A percentile compares a stretch with the other conserved stretches of the same genome.
Conservation (phyloP, 2,329 filamentous ascomycete genomes). For the Neocucurbitaria cava region DNA sequence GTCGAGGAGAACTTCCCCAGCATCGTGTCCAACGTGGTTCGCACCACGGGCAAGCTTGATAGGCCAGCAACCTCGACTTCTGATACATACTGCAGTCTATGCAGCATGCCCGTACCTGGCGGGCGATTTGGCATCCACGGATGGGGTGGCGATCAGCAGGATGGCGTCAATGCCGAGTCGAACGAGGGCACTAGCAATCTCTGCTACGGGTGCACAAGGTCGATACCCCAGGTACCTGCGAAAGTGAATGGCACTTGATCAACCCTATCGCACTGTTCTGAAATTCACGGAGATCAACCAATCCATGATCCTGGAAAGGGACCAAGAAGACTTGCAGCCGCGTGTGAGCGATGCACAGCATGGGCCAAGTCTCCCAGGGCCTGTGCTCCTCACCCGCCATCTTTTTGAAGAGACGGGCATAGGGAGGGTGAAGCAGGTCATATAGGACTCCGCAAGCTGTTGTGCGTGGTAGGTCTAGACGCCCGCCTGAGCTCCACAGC, state of each 20-base stretch:
- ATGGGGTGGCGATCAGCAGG: conserved; percentile 64
- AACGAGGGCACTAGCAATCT: conserved; percentile 45
- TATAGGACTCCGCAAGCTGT: too few species aligned
- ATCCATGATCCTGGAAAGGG: background rate
- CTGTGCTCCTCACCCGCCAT: background rate
- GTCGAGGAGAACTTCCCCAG: conserved; percentile 88
- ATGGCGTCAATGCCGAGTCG: conserved; percentile 32
- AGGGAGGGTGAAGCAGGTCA: too few species aligned
- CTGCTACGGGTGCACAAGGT: conserved; percentile 78
- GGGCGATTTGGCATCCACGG: conserved; percentile 69
- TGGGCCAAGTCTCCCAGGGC: background rate
- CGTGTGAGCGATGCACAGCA: background rate
- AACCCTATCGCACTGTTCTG: background rate
- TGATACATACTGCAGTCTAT: conserved; percentile 66
- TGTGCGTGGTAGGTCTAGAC: too few species aligned
- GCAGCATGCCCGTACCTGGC: conserved; percentile 70
- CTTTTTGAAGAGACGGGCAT: background rate
- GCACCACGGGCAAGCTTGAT: conserved; percentile 83
- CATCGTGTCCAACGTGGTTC: conserved; percentile 93
- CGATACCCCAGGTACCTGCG: conserved; percentile 41
- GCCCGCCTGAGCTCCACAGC: too few species aligned
- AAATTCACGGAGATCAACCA: background rate
- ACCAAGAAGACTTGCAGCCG: background rate
- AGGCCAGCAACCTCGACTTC: conserved; percentile 46
- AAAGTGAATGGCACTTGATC: conserved; percentile 4